Evolutionary conservation across 208 protist species (phyloP).

Genomic region (Wallacemonas sp.): DNA sequence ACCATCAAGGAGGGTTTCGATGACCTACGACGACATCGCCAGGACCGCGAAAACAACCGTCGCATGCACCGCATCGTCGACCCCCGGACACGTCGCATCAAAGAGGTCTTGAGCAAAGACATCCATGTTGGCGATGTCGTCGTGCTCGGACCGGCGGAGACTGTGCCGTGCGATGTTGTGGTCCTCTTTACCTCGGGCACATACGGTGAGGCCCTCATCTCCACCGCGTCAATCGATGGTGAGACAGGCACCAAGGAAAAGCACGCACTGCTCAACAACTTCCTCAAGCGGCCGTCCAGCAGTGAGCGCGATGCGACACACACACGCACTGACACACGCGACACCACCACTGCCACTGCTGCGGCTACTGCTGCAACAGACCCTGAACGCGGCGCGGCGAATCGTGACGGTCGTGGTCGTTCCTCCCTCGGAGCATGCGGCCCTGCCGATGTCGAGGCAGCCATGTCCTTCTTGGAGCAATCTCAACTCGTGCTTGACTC

Average conservation of each 20-base stretch:
- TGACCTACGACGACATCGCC: conserved; percentile 73
- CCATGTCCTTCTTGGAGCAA: conserved; percentile 24
- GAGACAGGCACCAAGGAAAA: conserved; percentile 83
- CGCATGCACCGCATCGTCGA: conserved; percentile 51
- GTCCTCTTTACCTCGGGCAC: conserved; percentile 73
- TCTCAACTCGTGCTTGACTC: conserved; percentile 37
- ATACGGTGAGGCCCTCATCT: conserved; percentile 71
- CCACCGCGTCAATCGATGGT: conserved; percentile 93
- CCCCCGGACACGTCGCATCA: conserved; percentile 30
- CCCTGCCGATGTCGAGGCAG: conserved; percentile 5
- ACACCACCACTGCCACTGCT: neutral
- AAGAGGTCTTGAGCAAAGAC: conserved; percentile 48
- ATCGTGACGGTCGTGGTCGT: no score
- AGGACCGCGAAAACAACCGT: conserved; percentile 68
- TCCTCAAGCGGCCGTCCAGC: conserved; percentile 27
- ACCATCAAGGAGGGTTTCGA: conserved; percentile 93
- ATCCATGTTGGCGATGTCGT: conserved; percentile 84
- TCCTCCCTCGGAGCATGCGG: neutral
- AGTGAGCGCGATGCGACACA: neutral
- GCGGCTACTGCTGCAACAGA: no score
- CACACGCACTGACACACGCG: neutral
- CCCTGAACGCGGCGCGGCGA: no score
- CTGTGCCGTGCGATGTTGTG: conserved; percentile 90
- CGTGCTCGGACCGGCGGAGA: conserved; percentile 59
- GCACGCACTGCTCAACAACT: conserved; percentile 48